Evolutionary conservation across 345 rosid species (phyloP).

Genomic region (Eucalyptus decipiens): DNA sequence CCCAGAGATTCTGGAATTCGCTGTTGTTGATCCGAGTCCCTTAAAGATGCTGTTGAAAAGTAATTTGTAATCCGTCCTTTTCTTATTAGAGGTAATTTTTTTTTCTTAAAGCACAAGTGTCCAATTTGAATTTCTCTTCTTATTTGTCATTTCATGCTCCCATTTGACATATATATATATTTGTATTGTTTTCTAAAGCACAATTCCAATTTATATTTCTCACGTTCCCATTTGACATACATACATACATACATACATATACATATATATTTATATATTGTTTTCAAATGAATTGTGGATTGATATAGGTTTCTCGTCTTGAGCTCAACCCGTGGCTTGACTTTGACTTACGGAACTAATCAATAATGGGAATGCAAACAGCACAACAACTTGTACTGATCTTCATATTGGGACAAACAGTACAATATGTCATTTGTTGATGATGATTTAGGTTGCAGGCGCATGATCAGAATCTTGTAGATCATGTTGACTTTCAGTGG

Average conservation of each 20-base stretch:
- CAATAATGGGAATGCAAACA: not conserved
- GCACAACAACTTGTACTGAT: not conserved
- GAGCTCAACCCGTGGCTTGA: not conserved
- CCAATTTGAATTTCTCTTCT: not conserved
- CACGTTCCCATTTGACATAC: too few species aligned
- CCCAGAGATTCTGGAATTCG: not conserved
- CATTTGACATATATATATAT: not conserved
- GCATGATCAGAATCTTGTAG: not conserved
- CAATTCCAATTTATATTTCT: too few species aligned
- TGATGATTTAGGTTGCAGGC: not conserved
- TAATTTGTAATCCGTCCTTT: not conserved
- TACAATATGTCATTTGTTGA: not conserved
- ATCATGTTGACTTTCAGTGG: not conserved
- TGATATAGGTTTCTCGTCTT: not conserved
- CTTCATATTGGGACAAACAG: not conserved
- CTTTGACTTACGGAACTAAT: not conserved
- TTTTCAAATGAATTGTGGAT: not conserved
- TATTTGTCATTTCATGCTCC: too few species aligned
- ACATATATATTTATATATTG: too few species aligned
- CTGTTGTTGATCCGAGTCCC: not conserved
- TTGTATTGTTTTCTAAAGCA: too few species aligned
- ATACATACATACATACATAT: accelerated
- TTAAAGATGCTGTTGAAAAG: not conserved
- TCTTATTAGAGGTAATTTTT: not conserved
- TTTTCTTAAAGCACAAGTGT: not conserved